A percentile compares a stretch with the other conserved stretches of the same genome.
Evolutionary conservation across 257 asterid genomes (phyloP).

Genomic region (Rubia yunnanensis): DNA sequence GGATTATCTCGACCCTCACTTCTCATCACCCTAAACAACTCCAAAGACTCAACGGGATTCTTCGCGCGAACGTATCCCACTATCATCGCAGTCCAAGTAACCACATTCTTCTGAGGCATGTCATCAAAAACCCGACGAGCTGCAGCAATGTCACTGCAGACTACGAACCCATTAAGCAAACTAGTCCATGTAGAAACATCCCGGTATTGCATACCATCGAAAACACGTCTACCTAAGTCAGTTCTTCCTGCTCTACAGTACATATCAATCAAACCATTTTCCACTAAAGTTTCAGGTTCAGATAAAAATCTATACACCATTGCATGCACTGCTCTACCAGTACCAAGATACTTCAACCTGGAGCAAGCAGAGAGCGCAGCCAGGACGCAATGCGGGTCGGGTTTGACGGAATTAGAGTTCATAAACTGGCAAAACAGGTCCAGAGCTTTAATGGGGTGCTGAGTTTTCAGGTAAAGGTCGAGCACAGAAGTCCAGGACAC

Average conservation of each 20-base stretch:
- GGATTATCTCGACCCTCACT: slow-evolving; percentile 39
- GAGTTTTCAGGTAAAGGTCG: slow-evolving; percentile 40
- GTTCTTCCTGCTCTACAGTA: slow-evolving; percentile 40
- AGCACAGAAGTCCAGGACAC: slow-evolving; percentile 60
- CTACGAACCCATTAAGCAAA: slow-evolving; percentile 50
- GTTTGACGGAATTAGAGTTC: slow-evolving; percentile 26
- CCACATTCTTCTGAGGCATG: slow-evolving; percentile 55
- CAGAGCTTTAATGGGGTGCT: slow-evolving; percentile 43
- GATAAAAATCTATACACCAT: slow-evolving; percentile 44
- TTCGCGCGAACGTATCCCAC: slow-evolving; percentile 59
- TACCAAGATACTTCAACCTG: slow-evolving; percentile 32
- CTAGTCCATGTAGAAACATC: slow-evolving; percentile 76
- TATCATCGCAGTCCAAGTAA: slow-evolving; percentile 82
- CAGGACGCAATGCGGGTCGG: slow-evolving; percentile 53
- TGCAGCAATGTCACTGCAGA: slow-evolving; percentile 39
- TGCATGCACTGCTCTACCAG: slow-evolving; percentile 48
- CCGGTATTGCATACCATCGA: slow-evolving; percentile 27
- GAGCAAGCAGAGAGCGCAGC: slow-evolving; percentile 69
- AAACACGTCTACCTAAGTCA: slow-evolving; percentile 40
- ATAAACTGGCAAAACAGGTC: slow-evolving; percentile 30
- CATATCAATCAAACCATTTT: slow-evolving; percentile 63
- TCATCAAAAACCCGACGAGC: slow-evolving; percentile 49
- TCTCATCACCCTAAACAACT: slow-evolving; percentile 47
- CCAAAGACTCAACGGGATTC: slow-evolving; percentile 44
- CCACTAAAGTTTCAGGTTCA: slow-evolving; percentile 37